These are phyloP conservation scores for Dalbergia cochinchinensis DNA, from an alignment of 306 rosid genomes.

Conservation along the genomic window DNA sequence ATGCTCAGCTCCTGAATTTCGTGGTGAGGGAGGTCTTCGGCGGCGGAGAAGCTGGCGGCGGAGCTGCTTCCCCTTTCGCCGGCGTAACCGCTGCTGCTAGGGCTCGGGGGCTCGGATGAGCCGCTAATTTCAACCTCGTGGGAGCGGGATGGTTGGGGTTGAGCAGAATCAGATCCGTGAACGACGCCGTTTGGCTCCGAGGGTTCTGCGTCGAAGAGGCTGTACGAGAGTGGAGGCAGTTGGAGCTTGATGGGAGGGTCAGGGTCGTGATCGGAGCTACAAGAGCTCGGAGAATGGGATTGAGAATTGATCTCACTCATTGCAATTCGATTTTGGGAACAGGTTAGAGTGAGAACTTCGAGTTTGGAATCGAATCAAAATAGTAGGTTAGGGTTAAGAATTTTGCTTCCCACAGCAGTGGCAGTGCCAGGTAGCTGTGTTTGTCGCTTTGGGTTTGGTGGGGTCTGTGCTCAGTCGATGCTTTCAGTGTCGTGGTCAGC, in stretches of 20 bases:
- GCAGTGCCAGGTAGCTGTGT: not conserved
- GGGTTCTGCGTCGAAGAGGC: conserved; percentile 51
- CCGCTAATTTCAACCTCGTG: conserved; percentile 45
- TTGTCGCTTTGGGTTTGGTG: conserved; percentile 20
- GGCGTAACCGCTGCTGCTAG: conserved; percentile 84
- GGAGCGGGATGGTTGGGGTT: conserved; percentile 26
- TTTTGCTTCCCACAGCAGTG: not conserved
- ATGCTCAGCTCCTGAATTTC: conserved; percentile 63
- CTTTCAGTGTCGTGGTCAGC: not conserved
- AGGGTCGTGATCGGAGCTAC: conserved; percentile 46
- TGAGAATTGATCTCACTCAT: conserved; percentile 39
- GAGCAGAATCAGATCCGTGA: conserved; percentile 46
- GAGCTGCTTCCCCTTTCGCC: conserved; percentile 79
- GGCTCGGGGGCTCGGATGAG: conserved; percentile 62
- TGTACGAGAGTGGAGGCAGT: conserved; percentile 58
- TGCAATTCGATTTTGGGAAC: conserved; percentile 4
- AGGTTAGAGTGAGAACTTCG: not conserved
- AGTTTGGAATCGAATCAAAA: not conserved
- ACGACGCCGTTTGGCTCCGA: conserved; percentile 54
- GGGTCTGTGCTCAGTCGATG: not conserved
- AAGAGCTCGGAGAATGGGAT: conserved; percentile 49
- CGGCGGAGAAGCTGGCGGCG: conserved; percentile 60
- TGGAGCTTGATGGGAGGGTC: conserved; percentile 50
- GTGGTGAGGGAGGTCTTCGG: conserved; percentile 54
- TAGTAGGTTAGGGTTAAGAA: not conserved